phyloP scores from a whole-genome alignment of 176 grass and related monocot species.

The Alopecurus myosuroides region DNA sequence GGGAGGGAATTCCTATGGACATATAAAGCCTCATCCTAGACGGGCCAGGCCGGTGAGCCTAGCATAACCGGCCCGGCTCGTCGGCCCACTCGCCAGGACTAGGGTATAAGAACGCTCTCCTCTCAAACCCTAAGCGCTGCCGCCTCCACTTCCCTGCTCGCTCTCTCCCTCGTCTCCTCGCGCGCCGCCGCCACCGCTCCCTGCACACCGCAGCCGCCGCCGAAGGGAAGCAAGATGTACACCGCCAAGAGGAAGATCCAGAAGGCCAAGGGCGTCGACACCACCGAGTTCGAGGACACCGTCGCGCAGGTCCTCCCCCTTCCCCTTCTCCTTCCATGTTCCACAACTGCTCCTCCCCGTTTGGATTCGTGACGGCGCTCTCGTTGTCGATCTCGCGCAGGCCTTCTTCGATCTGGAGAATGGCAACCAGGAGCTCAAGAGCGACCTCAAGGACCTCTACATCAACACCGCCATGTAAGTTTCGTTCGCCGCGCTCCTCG shows the following conservation, averaged over 20 bases:
- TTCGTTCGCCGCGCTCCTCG: not conserved
- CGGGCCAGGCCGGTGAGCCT: not conserved
- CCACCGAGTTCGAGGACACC: constrained; percentile 25
- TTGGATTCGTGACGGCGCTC: not conserved
- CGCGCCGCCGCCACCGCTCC: not conserved
- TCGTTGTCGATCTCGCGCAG: not conserved
- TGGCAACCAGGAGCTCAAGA: not conserved
- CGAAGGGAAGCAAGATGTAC: constrained; percentile 11
- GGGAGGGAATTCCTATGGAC: no score
- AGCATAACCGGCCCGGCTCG: not conserved
- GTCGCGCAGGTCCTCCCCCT: not conserved
- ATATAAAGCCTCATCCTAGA: no score
- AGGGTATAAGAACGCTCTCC: not conserved
- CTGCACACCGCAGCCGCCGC: not conserved
- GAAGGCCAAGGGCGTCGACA: constrained; percentile 26
- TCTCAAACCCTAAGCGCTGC: not conserved
- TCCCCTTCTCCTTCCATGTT: not conserved
- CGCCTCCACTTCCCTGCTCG: not conserved
- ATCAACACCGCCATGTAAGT: not conserved
- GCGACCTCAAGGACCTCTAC: not conserved
- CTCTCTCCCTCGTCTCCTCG: not conserved
- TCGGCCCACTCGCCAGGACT: not conserved
- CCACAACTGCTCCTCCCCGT: not conserved
- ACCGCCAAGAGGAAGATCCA: constrained; percentile 34
- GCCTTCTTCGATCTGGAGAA: not conserved